Base-by-base conservation (phyloP, 768 basidiomycete genomes). In the Boletus rubescentipes region DNA sequence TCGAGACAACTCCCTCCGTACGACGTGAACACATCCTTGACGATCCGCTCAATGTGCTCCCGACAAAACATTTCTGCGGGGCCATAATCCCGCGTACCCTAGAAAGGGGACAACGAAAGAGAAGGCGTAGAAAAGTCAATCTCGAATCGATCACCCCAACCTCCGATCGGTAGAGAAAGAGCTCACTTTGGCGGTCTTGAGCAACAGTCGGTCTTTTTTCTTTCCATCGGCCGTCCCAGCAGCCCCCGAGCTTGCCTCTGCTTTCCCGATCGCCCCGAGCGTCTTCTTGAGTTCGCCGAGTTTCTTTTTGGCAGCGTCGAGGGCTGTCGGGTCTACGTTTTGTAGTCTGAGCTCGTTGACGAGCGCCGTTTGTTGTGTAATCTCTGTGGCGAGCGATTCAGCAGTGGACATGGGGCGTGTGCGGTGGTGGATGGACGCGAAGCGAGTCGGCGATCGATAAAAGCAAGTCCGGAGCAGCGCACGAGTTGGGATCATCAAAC, bases 11-110 rank as follows among this genome's bases (percentile, higher is more conserved):
- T 80, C 8, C 87, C 97, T 12, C 97, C 97, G 65, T 88, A 96
- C 7, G 85, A 81, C 42, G 91, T 84, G 72, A 98, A 99, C 53
- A 85, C 84, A 2, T 88, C 85, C 67, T 91, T 90, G 64, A 99
- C 87, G 50, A 86, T 90, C 39, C 81, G 80, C 67, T 98, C 95
- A 64, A 98, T 87, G 73, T 89, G 85, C 59, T 90, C 87, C 43
- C 96, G 87, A 61, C 96, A 87, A 70, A 89, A 85, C 83, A 95
- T 96, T 68, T 98, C 94, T 15, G 79, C 81, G 16, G 96, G 92
- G 39, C 90, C 88, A 73, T 93, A 98, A 72, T 99, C 97, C 46
- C 92, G 83, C 16, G 97, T 98, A 34, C 97, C 97, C 90, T 96
- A 51, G 16, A 41, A 39, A n/a, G 26, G 6, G 26, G 26, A n/a